Conservation (phyloP, 163 green algal genomes). For the Scenedesmus sp. region DNA sequence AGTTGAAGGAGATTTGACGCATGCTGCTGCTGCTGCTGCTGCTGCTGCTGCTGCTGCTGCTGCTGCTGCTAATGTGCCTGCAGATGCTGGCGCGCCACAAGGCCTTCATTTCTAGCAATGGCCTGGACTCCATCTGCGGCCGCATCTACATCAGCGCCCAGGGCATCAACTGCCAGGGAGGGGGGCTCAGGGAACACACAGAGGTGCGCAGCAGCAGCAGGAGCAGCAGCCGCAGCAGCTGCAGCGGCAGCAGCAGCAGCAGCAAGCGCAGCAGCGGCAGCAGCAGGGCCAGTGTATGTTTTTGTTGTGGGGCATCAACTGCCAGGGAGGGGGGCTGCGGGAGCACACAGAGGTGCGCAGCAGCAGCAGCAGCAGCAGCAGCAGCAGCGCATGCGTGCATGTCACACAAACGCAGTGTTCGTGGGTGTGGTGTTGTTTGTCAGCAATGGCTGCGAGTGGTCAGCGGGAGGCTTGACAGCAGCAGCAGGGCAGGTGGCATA, state of each 20-base stretch:
- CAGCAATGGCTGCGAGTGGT: too few relatives aligned
- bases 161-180: conserved; percentile 97
- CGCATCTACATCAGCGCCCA: conserved; percentile 96
- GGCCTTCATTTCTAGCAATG: conserved; percentile 6
- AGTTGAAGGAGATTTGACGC: too few relatives aligned
- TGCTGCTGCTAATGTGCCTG: too few relatives aligned
- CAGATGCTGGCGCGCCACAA: conserved; percentile 46
- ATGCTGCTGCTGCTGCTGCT: too few relatives aligned
- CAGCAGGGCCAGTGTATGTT: neutral
- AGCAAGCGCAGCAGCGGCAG: conserved; percentile 7
- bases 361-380: neutral
- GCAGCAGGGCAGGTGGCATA: too few relatives aligned
- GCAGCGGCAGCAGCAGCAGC: conserved; percentile 34
- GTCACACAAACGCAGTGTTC: too few relatives aligned
- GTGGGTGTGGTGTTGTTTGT: too few relatives aligned
- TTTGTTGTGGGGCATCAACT: conserved; percentile 88
- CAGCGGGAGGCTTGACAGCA: too few relatives aligned
- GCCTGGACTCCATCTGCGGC: conserved; percentile 66
- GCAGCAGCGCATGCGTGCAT: neutral
- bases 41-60: too few relatives aligned
- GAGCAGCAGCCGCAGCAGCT: neutral
- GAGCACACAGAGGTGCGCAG: conserved; percentile 67
- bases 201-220: conserved; percentile 29
- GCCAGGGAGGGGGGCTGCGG: conserved; percentile 86
- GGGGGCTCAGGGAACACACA: conserved; percentile 77